Conservation (phyloP, 306 rosid genomes). For the Urtica urens region DNA sequence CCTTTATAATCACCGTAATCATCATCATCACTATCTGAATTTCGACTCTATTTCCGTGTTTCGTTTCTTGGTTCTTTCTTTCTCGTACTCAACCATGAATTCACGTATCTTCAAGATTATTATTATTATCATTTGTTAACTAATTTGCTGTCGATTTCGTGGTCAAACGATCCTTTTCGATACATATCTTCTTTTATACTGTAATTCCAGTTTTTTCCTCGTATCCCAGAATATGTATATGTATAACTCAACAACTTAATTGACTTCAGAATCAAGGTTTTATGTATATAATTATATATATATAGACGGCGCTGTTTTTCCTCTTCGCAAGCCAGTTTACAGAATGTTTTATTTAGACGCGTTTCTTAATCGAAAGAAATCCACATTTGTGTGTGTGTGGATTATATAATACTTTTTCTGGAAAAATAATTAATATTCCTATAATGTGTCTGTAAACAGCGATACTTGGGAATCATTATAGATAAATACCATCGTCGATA, state of each 20-base stretch:
- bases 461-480: not conserved
- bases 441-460: conserved; percentile 6
- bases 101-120: too few species aligned
- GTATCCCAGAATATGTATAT: too few species aligned
- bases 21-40: too few species aligned
- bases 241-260: not conserved
- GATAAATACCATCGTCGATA: not conserved
- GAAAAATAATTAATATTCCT: not conserved
- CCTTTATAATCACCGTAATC: too few species aligned
- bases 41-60: too few species aligned
- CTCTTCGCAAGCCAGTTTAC: conserved; percentile 2
- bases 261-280: conserved; percentile 23
- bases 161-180: too few species aligned
- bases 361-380: not conserved
- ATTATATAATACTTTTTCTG: conserved; percentile 7
- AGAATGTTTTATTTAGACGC: not conserved
- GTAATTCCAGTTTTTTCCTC: too few species aligned
- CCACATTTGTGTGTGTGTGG: not conserved
- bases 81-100: too few species aligned
- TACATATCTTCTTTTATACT: too few species aligned
- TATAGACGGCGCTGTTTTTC: conserved; percentile 19
- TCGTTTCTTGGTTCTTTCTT: too few species aligned
- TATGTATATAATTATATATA: conserved; percentile 1
- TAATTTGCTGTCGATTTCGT: too few species aligned
- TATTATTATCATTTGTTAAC: too few species aligned